These are phyloP conservation scores for Eutrema japonicum DNA, from an alignment of 345 rosid species.

Conservation along the genomic window DNA sequence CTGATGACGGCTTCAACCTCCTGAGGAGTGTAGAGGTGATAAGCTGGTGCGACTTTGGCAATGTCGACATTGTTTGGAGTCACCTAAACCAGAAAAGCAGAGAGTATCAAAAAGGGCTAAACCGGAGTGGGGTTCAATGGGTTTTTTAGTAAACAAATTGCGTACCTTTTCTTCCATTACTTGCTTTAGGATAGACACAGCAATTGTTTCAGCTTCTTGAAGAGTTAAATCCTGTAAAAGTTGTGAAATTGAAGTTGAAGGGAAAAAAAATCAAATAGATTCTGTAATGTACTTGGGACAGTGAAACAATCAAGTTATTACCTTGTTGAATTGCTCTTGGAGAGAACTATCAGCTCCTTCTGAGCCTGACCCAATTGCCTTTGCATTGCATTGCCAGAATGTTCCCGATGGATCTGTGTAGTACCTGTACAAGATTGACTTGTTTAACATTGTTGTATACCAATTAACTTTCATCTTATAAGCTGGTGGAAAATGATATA, in stretches of 20 bases:
- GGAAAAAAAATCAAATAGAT: neutral
- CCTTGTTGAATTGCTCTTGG: conserved; percentile 97
- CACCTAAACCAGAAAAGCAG: conserved; percentile 54
- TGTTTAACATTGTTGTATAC: neutral
- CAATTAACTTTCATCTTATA: neutral
- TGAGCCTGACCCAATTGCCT: conserved; percentile 98
- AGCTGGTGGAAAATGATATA: neutral
- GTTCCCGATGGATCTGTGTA: conserved; percentile 98
- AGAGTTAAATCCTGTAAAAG: conserved; percentile 73
- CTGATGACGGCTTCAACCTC: conserved; percentile 91
- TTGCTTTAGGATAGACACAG: conserved; percentile 91
- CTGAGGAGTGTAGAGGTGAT: conserved; percentile 86
- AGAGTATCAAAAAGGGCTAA: neutral
- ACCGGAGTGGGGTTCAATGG: no score
- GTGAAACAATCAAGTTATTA: conserved; percentile 18
- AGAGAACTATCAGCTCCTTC: conserved; percentile 98
- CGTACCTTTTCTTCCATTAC: conserved; percentile 99
- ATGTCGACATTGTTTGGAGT: conserved; percentile 95
- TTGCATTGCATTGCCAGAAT: conserved; percentile 99
- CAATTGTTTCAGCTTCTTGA: conserved; percentile 85
- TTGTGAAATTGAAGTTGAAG: neutral
- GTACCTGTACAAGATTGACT: conserved; percentile 52
- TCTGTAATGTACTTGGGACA: neutral
- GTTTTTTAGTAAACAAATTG: neutral
- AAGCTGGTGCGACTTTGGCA: conserved; percentile 81